These are phyloP conservation scores for Cladosporium sp. DNA, from an alignment of 2,329 filamentous ascomycete genomes.

Conservation along the genomic window DNA sequence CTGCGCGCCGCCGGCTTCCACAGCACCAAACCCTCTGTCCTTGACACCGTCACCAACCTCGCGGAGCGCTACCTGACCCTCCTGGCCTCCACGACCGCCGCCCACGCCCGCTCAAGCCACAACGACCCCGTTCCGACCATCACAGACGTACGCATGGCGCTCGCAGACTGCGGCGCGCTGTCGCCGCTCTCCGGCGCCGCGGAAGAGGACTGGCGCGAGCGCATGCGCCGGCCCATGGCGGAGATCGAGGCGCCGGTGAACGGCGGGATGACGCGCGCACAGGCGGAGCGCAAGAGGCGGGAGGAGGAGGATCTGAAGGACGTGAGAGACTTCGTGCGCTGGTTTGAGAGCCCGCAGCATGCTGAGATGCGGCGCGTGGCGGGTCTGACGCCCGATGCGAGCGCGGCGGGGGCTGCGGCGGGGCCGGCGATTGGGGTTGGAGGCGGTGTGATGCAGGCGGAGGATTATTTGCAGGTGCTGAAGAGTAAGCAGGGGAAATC, in stretches of 20 bases:
- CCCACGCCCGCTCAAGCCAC: slow-evolving; percentile 65
- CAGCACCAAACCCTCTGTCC: slow-evolving; percentile 68
- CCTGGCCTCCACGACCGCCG: slow-evolving; percentile 65
- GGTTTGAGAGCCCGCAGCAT: slow-evolving; percentile 69
- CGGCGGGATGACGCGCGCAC: slow-evolving; percentile 20
- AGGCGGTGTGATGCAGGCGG: slow-evolving; percentile 34
- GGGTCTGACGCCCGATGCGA: slow-evolving; percentile 49
- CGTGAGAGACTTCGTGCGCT: slow-evolving; percentile 69
- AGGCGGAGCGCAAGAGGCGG: slow-evolving; percentile 38
- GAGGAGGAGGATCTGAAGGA: slow-evolving; percentile 71
- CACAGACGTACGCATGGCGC: slow-evolving; percentile 76
- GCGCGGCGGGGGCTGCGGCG: slow-evolving; percentile 39
- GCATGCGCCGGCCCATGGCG: slow-evolving; percentile 39
- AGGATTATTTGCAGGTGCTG: slow-evolving; percentile 51
- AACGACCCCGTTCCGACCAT: slow-evolving; percentile 58
- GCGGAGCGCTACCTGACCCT: slow-evolving; percentile 72
- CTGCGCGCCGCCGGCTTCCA: slow-evolving; percentile 89
- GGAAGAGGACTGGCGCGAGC: slow-evolving; percentile 61
- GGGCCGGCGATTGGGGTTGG: slow-evolving; percentile 29
- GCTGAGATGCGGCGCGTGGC: slow-evolving; percentile 77
- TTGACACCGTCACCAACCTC: slow-evolving; percentile 84
- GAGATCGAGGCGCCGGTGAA: slow-evolving; percentile 33
- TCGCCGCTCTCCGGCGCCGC: slow-evolving; percentile 59
- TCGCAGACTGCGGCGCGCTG: slow-evolving; percentile 73
- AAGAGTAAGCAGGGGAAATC: slow-evolving; percentile 92